Evolutionary conservation across 78 protist genomes (phyloP), one percentile per base, ranked within the genome.

Genomic region (Dictyostelium intermedium): DNA sequence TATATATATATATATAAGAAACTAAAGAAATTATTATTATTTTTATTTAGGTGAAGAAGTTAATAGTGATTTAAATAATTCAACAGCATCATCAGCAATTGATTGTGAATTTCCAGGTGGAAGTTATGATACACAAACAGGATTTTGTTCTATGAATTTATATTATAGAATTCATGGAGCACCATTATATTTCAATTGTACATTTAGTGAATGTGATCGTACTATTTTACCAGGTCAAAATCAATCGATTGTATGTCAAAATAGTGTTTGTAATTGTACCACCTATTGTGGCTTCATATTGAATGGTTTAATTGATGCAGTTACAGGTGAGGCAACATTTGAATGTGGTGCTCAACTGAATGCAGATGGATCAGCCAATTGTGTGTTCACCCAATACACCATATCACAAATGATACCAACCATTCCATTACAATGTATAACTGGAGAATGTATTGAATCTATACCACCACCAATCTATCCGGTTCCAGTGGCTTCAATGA

Each of bases 121-220:
- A 20, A 39, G 25, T 11, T 78, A 78, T 43, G 20, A 32, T 25
- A 56, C 47, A 20, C 30, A 30, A 9, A 23, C 9, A 13, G 84
- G 85, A 37, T 27, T 25, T 39, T 87, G 93, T 41, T n/a, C 79
- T 9, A 87, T 87, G 93, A 14, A 87, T 87, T 70, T 87, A 7
- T 87, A 78, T 73, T 87, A 87, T 56, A 39, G 30, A 16, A 45
- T 63, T 9, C 43, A 35, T 13, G 93, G 93, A 37, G 20, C 73
- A 27, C 93, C 93, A 39, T 39, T 87, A n/a, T 87, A 87, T 79
- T 87, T 87, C 20, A 56, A 80, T 61, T 87, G 93, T 63, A 13
- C 66, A 16, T 87, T 87, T 61, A 32, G 8, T 1, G 66, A 45
- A 11, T 87, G 93, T 45, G 27, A 56, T 25, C 56, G 83, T 61